A percentile compares a stretch with the other conserved stretches of the same genome.
Conservation (phyloP, 805 yeast species). For the Saturnispora kantuleensis region DNA sequence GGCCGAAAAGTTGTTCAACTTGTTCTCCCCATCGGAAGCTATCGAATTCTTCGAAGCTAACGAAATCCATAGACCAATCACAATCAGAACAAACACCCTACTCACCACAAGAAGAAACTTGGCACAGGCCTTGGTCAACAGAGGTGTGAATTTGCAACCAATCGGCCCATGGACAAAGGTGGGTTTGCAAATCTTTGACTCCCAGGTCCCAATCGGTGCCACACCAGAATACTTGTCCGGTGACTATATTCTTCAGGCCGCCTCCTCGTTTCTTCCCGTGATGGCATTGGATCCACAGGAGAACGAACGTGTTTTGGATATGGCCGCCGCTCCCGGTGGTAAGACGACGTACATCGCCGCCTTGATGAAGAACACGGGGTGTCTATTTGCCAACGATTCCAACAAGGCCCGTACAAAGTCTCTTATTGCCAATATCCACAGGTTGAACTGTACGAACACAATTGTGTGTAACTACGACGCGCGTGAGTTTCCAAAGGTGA, state of each 20-base stretch:
- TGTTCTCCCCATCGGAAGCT: conserved; percentile 93
- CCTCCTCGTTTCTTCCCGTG: conserved; percentile 94
- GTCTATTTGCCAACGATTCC: conserved; percentile 94
- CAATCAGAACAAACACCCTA: conserved; percentile 95
- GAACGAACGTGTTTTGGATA: conserved; percentile 88
- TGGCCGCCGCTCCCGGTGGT: conserved; percentile 99
- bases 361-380: conserved; percentile 95
- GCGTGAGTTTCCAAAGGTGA: conserved; percentile 94
- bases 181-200: conserved; percentile 93
- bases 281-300: conserved; percentile 98
- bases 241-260: conserved; percentile 95
- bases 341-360: conserved; percentile 93
- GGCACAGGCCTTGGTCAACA: conserved; percentile 87
- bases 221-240: conserved; percentile 98
- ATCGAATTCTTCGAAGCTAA: conserved; percentile 98
- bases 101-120: conserved; percentile 91
- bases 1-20: conserved; percentile 87
- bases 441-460: conserved; percentile 93
- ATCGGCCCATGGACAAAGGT: conserved; percentile 98
- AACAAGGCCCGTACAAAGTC: conserved; percentile 95
- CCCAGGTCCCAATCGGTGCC: conserved; percentile 99
- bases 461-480: conserved; percentile 97
- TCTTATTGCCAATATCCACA: conserved; percentile 91
- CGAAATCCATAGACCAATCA: conserved; percentile 92
- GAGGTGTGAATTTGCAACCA: conserved; percentile 96